Percentiles rank a stretch among this genome's conserved stretches.
These are phyloP conservation scores for Sugiyamaella smithiae DNA, from an alignment of 805 yeast genomes.

Conservation along the genomic window DNA sequence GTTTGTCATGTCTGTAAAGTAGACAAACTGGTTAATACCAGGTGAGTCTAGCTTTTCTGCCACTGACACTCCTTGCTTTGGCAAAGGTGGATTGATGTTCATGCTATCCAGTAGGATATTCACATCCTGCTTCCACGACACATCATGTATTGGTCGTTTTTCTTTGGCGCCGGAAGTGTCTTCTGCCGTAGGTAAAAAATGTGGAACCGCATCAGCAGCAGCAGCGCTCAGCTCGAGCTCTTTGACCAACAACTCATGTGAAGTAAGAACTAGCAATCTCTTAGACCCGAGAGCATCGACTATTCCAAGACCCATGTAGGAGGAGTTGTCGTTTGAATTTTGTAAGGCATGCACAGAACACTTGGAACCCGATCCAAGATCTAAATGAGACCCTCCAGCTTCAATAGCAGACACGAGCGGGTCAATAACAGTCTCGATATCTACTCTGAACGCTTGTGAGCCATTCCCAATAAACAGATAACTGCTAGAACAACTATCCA, in stretches of 20 bases:
- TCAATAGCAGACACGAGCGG: background rate
- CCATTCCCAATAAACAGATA: background rate
- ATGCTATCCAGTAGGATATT: background rate
- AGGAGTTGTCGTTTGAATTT: too few species aligned
- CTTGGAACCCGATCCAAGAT: background rate
- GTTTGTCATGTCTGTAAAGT: constrained; percentile 25
- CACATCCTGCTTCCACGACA: background rate
- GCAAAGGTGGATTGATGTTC: background rate
- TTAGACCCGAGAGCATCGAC: too few species aligned
- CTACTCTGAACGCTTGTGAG: background rate
- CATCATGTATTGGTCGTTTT: background rate
- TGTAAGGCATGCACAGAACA: too few species aligned
- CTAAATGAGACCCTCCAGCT: background rate
- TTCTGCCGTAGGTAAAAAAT: too few species aligned
- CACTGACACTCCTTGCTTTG: constrained; percentile 14
- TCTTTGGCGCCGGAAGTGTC: too few species aligned
- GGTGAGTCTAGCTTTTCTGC: constrained; percentile 24
- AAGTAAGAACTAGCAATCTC: too few species aligned
- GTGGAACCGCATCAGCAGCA: too few species aligned
- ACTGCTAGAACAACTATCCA: background rate
- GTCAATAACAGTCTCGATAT: background rate
- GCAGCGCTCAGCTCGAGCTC: too few species aligned
- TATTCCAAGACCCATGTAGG: too few species aligned
- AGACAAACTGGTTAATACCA: constrained; percentile 25
- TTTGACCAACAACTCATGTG: too few species aligned